These are phyloP conservation scores for Carex pumila DNA, from an alignment of 176 grass and related monocot genomes.

Conservation along the genomic window DNA sequence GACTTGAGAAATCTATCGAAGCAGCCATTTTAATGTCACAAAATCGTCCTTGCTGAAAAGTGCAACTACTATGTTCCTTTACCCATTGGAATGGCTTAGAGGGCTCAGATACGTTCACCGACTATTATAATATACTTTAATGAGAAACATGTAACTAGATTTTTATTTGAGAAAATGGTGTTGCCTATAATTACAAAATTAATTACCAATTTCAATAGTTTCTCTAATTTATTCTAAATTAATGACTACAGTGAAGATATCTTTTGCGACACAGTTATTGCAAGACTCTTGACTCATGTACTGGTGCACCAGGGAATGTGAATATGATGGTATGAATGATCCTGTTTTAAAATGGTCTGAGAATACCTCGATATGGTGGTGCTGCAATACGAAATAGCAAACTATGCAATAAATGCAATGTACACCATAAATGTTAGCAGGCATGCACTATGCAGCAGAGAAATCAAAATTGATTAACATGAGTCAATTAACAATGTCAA, in stretches of 20 bases:
- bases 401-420: not conserved
- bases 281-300: not conserved
- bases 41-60: not conserved
- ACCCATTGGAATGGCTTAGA: not conserved
- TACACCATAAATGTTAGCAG: not conserved
- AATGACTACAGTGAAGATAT: not conserved
- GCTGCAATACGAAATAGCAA: not conserved
- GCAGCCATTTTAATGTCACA: not conserved
- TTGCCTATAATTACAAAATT: not conserved
- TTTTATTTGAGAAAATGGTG: not conserved
- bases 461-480: not conserved
- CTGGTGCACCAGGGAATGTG: not conserved
- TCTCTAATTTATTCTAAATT: not conserved
- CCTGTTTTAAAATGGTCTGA: not conserved
- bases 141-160: not conserved
- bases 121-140: not conserved
- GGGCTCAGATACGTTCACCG: not conserved
- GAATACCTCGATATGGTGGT: not conserved
- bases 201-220: not conserved
- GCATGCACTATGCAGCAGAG: not conserved
- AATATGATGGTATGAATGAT: not conserved
- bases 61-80: not conserved
- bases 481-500: not conserved
- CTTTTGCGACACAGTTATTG: not conserved
- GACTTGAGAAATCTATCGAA: not conserved